A percentile compares a stretch with the other conserved stretches of the same genome.
phyloP scores from a whole-genome alignment of 768 basidiomycete species.

The Pisolithus albus region DNA sequence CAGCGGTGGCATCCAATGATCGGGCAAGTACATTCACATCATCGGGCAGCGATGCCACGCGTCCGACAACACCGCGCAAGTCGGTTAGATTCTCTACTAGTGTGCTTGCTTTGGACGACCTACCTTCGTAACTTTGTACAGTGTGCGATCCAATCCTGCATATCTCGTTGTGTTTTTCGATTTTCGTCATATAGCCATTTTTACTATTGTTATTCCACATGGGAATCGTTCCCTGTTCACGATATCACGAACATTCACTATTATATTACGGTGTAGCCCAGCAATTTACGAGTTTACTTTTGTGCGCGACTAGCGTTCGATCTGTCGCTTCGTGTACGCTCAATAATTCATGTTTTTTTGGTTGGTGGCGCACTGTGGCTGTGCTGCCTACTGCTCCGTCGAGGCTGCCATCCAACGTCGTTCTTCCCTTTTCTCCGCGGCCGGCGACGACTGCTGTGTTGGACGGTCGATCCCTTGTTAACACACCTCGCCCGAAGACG shows the following conservation, averaged over 20 bases:
- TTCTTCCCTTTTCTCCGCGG: slow-evolving; percentile 1
- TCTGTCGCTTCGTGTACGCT: neutral
- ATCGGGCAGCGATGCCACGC: slow-evolving; percentile 29
- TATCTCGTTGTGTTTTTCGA: slow-evolving; percentile 10
- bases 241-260: slow-evolving; percentile 14
- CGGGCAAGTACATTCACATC: slow-evolving; percentile 26
- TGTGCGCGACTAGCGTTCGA: slow-evolving; percentile 4
- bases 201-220: slow-evolving; percentile 12
- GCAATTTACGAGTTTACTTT: neutral
- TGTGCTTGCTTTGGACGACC: slow-evolving; percentile 26
- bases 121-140: slow-evolving; percentile 5
- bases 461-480: neutral
- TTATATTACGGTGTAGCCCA: slow-evolving; percentile 30
- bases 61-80: slow-evolving; percentile 46
- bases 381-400: slow-evolving; percentile 7
- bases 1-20: slow-evolving; percentile 28
- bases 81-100: slow-evolving; percentile 56
- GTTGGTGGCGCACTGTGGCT: slow-evolving; percentile 15
- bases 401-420: slow-evolving; percentile 5
- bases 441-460: neutral
- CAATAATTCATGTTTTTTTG: neutral
- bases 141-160: neutral
- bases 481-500: too few species aligned
- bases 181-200: slow-evolving; percentile 8
- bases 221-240: slow-evolving; percentile 11